phyloP scores from a whole-genome alignment of 106 monocot species.

The Apostasia shenzhenica region DNA sequence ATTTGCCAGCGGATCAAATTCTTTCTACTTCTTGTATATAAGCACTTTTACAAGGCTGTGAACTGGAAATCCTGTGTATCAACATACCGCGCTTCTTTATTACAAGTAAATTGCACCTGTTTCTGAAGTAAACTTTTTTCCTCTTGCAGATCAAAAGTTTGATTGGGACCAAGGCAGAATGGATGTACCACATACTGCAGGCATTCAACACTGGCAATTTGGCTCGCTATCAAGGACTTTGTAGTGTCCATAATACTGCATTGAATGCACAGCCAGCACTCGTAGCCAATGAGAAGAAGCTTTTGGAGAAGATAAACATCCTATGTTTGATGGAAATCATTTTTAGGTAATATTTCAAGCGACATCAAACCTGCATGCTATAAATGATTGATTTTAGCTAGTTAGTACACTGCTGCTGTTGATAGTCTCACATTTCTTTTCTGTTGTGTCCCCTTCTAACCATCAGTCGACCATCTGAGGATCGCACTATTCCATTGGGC shows the following conservation, averaged over 20 bases:
- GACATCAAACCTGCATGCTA: neutral
- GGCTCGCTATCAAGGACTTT: conserved; percentile 78
- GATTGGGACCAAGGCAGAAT: conserved; percentile 75
- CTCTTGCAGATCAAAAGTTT: conserved; percentile 80
- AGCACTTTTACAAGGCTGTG: too few species aligned
- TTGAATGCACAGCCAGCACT: conserved; percentile 87
- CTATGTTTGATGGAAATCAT: conserved; percentile 98
- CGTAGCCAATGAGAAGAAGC: conserved; percentile 74
- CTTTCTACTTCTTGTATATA: too few species aligned
- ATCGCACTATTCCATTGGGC: conserved; percentile 82
- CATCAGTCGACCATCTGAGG: conserved; percentile 89
- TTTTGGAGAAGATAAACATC: conserved; percentile 91
- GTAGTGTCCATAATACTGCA: conserved; percentile 82
- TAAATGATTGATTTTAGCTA: neutral
- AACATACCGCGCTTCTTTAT: too few species aligned
- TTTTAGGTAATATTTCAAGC: conserved; percentile 49
- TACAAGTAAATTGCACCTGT: too few species aligned
- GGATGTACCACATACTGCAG: conserved; percentile 89
- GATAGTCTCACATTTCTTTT: neutral
- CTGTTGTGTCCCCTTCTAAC: neutral
- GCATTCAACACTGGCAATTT: conserved; percentile 94
- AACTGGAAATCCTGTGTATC: too few species aligned
- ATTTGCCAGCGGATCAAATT: too few species aligned
- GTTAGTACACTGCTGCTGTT: neutral
- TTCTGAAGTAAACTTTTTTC: neutral